Evolutionary conservation across 768 basidiomycete species (phyloP), one percentile per base, ranked within the genome.

Genomic region (Mycena galericulata): DNA sequence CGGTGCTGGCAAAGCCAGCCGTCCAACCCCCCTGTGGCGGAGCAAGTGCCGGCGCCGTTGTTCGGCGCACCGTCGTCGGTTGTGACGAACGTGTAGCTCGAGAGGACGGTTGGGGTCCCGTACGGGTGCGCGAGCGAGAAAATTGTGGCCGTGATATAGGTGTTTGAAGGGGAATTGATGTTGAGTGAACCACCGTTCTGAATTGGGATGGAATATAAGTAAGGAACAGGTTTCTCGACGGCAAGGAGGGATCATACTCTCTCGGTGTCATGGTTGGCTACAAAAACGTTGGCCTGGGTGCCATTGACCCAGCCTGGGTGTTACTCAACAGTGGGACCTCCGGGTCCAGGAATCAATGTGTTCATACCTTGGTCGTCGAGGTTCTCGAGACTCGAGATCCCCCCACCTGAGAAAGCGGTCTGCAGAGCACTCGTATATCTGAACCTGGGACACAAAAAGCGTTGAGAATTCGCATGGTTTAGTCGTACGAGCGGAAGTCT

Each of bases 1-100:
- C 90, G 87, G 70, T 92, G 90, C 72, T 92, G 90, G 74, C 90
- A 91, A 38, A 88, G 78, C 89, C 89, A 91, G 1, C 89, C 88
- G n/a, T 81, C 82, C n/a, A 80, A 75, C 4, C 88, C 90, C 12
- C 83, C 84, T 20, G 76, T 86, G 0, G 79, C 79, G 6, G 81
- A 81, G 72, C 89, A 91, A 1, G 86, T 83, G 53, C 75, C 29
- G 1, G 47, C 65, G 84, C 88, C 87, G 57, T 83, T 81, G 71
- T 91, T 91, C 0, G 91, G 90, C 24, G 88, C 84, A 17, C 90
- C 91, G 32, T 79, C 85, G 69, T 90, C 88, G 6, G 68, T 81
- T 47, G 82, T 79, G 6, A 79, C 78, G 77, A 85, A 89, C 18
- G 81, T 78, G 73, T 89, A 92, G 67, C 87, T 86, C 0, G 89